Conservation (phyloP, 768 basidiomycete species). For the Mycena albidolilacea region DNA sequence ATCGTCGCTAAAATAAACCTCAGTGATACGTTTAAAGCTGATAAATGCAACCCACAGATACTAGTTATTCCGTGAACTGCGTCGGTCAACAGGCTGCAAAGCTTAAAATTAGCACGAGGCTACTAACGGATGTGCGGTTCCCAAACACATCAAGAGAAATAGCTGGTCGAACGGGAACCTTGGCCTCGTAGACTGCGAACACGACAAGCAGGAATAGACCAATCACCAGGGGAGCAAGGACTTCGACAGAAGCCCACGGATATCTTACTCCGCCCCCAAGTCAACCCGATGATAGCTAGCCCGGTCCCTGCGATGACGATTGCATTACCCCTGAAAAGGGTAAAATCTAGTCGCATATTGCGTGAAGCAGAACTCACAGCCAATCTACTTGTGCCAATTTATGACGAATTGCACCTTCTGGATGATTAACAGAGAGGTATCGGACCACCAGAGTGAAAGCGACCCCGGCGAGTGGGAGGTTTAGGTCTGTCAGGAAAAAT, state of each 20-base stretch:
- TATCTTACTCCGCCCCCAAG: constrained; percentile 55
- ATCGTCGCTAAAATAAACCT: constrained; percentile 24
- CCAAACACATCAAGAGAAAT: constrained; percentile 49
- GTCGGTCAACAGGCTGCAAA: constrained; percentile 51
- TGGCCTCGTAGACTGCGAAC: constrained; percentile 47
- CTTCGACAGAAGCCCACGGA: constrained; percentile 53
- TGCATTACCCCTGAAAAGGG: constrained; percentile 48
- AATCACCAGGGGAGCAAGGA: constrained; percentile 56
- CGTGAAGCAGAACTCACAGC: constrained; percentile 44
- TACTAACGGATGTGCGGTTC: constrained; percentile 56
- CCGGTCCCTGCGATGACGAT: constrained; percentile 50
- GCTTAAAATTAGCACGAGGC: too few relatives aligned
- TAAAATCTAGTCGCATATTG: too few relatives aligned
- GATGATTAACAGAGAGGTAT: constrained; percentile 45
- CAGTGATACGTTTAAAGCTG: background rate
- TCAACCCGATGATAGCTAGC: constrained; percentile 52
- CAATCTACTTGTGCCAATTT: constrained; percentile 53
- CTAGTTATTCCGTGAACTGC: constrained; percentile 41
- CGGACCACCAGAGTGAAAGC: constrained; percentile 36
- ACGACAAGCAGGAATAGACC: constrained; percentile 49
- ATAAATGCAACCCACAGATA: constrained; percentile 35
- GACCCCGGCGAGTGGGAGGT: constrained; percentile 47
- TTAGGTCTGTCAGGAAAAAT: too few relatives aligned
- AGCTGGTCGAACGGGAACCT: constrained; percentile 36
- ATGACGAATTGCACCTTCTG: constrained; percentile 43